phyloP scores from a whole-genome alignment of 2,329 filamentous ascomycete species.

The Pyrenophora graminea region DNA sequence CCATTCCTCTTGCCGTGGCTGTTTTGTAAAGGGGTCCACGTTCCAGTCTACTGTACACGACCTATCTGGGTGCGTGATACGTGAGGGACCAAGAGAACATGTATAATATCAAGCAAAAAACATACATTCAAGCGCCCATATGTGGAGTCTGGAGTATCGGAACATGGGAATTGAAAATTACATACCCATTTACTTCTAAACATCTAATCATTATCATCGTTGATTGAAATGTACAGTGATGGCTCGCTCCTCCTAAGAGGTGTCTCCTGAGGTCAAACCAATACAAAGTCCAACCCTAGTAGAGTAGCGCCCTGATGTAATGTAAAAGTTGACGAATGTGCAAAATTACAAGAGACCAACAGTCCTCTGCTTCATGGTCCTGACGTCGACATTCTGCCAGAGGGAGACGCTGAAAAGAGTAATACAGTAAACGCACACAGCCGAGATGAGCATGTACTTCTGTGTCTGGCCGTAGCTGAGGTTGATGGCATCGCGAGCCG shows the following conservation, averaged over 20 bases:
- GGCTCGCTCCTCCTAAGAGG: too few relatives aligned
- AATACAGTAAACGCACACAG: constrained; percentile 34
- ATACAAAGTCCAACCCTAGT: too few relatives aligned
- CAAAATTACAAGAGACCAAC: constrained; percentile 34
- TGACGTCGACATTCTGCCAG: constrained; percentile 40
- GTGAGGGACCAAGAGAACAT: too few relatives aligned
- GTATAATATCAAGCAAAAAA: too few relatives aligned
- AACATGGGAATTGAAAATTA: not conserved
- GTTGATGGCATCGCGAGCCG: constrained; percentile 52
- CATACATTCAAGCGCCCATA: too few relatives aligned
- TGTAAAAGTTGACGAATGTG: not conserved
- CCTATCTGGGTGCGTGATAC: too few relatives aligned
- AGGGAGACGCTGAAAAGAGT: constrained; percentile 30
- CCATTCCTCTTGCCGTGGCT: not conserved
- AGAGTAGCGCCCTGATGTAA: not conserved
- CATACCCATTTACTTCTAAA: not conserved
- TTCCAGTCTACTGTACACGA: too few relatives aligned
- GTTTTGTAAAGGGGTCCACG: not conserved
- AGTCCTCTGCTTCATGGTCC: constrained; percentile 40
- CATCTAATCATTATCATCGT: not conserved
- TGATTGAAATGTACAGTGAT: not conserved
- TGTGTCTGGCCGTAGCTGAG: constrained; percentile 45
- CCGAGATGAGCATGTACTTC: constrained; percentile 45
- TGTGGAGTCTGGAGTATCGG: too few relatives aligned
- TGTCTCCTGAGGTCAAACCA: too few relatives aligned